These are phyloP conservation scores for Liriodendron chinense DNA, from an alignment of 164 flowering plant species.

Conservation along the genomic window DNA sequence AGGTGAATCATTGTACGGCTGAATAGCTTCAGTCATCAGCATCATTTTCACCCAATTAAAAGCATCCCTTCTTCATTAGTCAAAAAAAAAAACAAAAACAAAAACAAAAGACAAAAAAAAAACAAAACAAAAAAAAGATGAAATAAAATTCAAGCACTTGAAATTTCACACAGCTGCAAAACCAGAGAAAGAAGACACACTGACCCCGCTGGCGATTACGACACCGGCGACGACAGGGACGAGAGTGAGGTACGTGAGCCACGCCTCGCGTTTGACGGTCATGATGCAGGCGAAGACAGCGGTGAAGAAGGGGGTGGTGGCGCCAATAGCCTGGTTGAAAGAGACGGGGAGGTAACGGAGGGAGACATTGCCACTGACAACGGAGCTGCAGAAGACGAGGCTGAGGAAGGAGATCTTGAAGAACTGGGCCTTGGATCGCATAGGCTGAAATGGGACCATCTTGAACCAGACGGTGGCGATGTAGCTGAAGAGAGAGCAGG, in stretches of 20 bases:
- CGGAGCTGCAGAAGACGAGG: constrained; percentile 42
- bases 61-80: background rate
- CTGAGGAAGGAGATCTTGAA: constrained; percentile 40
- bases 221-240: constrained; percentile 54
- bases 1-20: no score
- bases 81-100: no score
- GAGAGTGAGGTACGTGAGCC: constrained; percentile 49
- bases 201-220: constrained; percentile 51
- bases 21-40: no score
- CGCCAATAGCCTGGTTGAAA: constrained; percentile 54
- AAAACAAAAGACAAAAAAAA: background rate
- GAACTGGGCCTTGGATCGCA: constrained; percentile 40
- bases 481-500: constrained; percentile 48
- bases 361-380: constrained; percentile 50
- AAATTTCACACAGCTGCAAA: background rate
- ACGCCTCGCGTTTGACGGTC: constrained; percentile 47
- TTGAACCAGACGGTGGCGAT: constrained; percentile 44
- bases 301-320: constrained; percentile 49
- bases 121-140: background rate
- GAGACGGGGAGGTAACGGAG: constrained; percentile 47
- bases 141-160: background rate
- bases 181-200: background rate
- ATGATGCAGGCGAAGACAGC: constrained; percentile 50
- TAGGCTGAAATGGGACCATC: constrained; percentile 42
- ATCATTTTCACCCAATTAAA: no score